Base-by-base conservation (phyloP, 345 rosid species). In the Heritiera fomes region DNA sequence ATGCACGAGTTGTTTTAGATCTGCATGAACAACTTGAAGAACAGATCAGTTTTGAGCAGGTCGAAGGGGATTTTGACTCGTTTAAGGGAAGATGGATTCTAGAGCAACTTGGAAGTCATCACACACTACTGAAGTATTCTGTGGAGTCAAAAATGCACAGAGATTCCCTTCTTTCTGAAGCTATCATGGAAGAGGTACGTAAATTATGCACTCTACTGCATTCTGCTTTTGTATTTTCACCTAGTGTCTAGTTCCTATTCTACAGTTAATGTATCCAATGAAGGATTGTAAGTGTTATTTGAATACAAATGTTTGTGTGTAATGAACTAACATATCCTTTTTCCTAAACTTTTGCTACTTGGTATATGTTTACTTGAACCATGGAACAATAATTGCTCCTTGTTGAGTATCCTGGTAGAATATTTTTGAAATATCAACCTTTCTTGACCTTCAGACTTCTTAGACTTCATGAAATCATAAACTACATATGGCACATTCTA, bases 161-260 rank as follows among this genome's bases (percentile, higher is more conserved):
- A 81, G 93, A 93, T 83, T 74, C 98, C 46, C 86, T 96, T 83
- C 97, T 96, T 76, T 93, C 99, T 11, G 99, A 96, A 88, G 95
- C 95, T 80, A 90, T 96, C 52, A 92, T 96, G 98, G 97, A 96
- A 90, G 99, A 93, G 98, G 99, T 95, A 73, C 47, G 73, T 47
- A 72, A 52, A 11, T 45, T n/a, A 30, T 62, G 15, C 41, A 3
- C 56, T 43, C 11, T 28, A 28, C 28, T 62, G 20, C 23, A 71
- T 68, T 71, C 8, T 30, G 49, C 38, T 43, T 30, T 8, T 46
- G 59, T 63, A 40, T 6, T 68, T 32, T 66, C 58, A 12, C 73
- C 18, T 10, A 64, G 18, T 71, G 67, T 17, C 62, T 63, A 10
- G 28, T 78, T 58, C 61, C 8, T 55, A 59, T 17, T 28, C 75